Evolutionary conservation across 2,329 filamentous ascomycete genomes (phyloP).

Genomic region (Colletotrichum viniferum): DNA sequence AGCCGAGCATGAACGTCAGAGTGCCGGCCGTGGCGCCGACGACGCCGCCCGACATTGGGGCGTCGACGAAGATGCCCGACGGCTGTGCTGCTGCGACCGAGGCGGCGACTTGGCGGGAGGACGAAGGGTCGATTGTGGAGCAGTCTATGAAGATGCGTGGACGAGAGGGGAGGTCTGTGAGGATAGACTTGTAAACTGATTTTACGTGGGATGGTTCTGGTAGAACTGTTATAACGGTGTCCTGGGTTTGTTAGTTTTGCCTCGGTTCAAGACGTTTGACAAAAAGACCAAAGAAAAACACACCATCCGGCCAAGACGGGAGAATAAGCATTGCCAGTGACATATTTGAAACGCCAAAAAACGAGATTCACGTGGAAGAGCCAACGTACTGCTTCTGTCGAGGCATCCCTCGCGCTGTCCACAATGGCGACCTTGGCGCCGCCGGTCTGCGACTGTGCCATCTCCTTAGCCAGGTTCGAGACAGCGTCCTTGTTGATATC

Average conservation of each 20-base stretch:
- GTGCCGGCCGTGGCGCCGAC: slow-evolving; percentile 88
- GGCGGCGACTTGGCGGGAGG: slow-evolving; percentile 78
- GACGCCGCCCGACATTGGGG: slow-evolving; percentile 95
- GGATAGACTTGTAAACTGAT: slow-evolving; percentile 78
- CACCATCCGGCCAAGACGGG: slow-evolving; percentile 61
- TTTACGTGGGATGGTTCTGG: slow-evolving; percentile 90
- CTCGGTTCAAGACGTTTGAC: slow-evolving; percentile 8
- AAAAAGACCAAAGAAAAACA: slow-evolving; percentile 54
- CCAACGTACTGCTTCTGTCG: slow-evolving; percentile 56
- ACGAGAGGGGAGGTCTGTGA: slow-evolving; percentile 59
- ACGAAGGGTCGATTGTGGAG: slow-evolving; percentile 92
- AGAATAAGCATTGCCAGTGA: slow-evolving; percentile 20
- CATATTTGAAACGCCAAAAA: slow-evolving; percentile 20
- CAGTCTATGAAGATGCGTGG: slow-evolving; percentile 90
- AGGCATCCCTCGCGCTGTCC: slow-evolving; percentile 50
- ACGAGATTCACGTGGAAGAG: background rate
- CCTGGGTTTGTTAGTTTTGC: slow-evolving; percentile 53
- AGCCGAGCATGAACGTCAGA: slow-evolving; percentile 94
- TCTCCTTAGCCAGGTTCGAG: slow-evolving; percentile 51
- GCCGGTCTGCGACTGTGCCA: slow-evolving; percentile 41
- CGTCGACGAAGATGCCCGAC: slow-evolving; percentile 78
- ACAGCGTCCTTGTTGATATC: slow-evolving; percentile 59
- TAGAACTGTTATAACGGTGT: slow-evolving; percentile 85
- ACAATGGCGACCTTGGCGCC: slow-evolving; percentile 54
- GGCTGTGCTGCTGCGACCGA: slow-evolving; percentile 63